Percentiles rank a stretch among this genome's conserved stretches.
Conservation (phyloP, 1,139 yeast species). For the Candida neerlandica region DNA sequence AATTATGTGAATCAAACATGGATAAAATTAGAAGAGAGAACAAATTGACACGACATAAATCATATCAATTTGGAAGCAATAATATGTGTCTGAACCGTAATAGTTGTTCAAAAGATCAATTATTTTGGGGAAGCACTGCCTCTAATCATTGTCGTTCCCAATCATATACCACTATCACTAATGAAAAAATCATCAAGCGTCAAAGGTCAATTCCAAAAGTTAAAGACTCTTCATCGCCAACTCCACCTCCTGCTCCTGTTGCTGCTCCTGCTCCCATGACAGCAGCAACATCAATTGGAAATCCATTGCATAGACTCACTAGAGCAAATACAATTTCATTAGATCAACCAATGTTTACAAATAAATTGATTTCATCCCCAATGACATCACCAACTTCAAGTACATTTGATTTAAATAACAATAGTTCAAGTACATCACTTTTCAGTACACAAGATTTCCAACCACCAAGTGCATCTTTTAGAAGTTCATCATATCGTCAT, state of each 20-base stretch:
- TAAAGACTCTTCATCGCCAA: constrained; percentile 2
- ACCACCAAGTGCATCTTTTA: constrained; percentile 38
- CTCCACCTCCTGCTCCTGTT: too few species aligned
- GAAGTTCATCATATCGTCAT: constrained; percentile 14
- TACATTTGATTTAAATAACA: constrained; percentile 9
- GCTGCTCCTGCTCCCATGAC: too few species aligned
- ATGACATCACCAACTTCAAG: constrained; percentile 14
- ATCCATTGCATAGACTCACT: constrained; percentile 16
- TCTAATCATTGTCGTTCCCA: constrained; percentile 29
- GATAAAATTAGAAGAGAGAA: constrained; percentile 64
- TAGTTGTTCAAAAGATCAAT: constrained; percentile 2
- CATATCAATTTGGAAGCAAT: constrained; percentile 23
- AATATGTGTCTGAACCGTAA: not conserved
- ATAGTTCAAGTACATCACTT: not conserved
- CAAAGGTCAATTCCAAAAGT: constrained; percentile 30
- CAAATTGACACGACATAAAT: constrained; percentile 44
- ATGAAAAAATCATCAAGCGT: constrained; percentile 40
- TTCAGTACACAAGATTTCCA: constrained; percentile 23
- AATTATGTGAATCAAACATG: constrained; percentile 72
- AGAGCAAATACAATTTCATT: constrained; percentile 21
- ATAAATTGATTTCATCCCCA: constrained; percentile 4
- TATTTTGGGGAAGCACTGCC: not conserved
- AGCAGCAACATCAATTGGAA: not conserved
- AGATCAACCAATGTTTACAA: constrained; percentile 23
- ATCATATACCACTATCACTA: constrained; percentile 36